Conservation (phyloP, 75 land plant species). For the Selaginella tamariscina region DNA sequence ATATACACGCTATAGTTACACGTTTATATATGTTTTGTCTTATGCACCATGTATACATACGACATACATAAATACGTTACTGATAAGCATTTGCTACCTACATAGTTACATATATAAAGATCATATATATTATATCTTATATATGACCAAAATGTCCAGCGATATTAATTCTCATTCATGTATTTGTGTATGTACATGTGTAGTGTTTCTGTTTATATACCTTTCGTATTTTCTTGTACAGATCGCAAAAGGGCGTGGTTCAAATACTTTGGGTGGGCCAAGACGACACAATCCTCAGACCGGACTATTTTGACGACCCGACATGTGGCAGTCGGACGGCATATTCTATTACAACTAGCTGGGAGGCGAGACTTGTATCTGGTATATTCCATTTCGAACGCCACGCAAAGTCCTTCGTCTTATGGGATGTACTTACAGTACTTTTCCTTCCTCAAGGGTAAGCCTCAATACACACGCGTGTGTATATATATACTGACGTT, state of each 20-base stretch:
- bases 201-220: neutral
- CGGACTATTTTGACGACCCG: neutral
- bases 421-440: constrained; percentile 22
- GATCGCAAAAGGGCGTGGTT: constrained; percentile 25
- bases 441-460: constrained; percentile 13
- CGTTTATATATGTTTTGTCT: too few relatives aligned
- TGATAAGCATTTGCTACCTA: too few relatives aligned
- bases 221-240: too few relatives aligned
- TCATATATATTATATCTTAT: too few relatives aligned
- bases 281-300: neutral
- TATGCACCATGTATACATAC: too few relatives aligned
- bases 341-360: constrained; percentile 4
- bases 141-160: too few relatives aligned
- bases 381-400: constrained; percentile 20
- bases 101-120: too few relatives aligned
- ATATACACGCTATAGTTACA: too few relatives aligned
- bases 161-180: too few relatives aligned
- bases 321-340: neutral
- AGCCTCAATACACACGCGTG: constrained; percentile 14
- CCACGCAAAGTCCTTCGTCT: constrained; percentile 13
- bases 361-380: constrained; percentile 15
- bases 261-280: constrained; percentile 25
- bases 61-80: too few relatives aligned
- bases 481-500: too few relatives aligned
- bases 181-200: too few relatives aligned